Evolutionary conservation across 371 early-diverging fungal genomes (phyloP), one percentile per base, ranked within the genome.

Genomic region (Mortierella sp.): DNA sequence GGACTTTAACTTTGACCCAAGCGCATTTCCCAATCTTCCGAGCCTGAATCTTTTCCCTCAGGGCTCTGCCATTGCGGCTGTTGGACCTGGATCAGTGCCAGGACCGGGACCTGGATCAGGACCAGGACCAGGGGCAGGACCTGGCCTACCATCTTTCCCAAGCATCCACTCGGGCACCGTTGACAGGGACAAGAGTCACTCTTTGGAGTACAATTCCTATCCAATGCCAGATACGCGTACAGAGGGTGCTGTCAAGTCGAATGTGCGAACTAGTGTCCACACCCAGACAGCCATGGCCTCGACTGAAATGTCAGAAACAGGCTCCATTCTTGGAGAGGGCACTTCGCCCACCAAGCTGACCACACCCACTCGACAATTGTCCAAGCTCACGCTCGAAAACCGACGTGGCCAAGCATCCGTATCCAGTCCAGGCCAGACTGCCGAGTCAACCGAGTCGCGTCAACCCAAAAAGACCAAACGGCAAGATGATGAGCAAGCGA

Each of bases 11-110:
- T 77, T 77, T 23, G 79, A 77, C 63, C 72, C 79, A 15, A 68
- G 68, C 68, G 52, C 69, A 59, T 72, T 77, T 68, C 79, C 79
- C 62, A 77, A 77, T 60, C 66, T 77, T 5, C 79, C 79, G 50
- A 77, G 72, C 57, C 50, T 77, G 23, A 66, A 68, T 19, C 61
- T 77, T 1, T 77, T 77, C 60, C 53, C 67, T n/a, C n/a, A n/a
- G n/a, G n/a, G n/a, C n/a, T n/a, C n/a, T n/a, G n/a, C n/a, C n/a
- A n/a, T n/a, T n/a, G n/a, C n/a, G n/a, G n/a, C n/a, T n/a, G n/a
- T n/a, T n/a, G n/a, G n/a, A n/a, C n/a, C n/a, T n/a, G n/a, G n/a
- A n/a, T n/a, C n/a, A n/a, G n/a, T n/a, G n/a, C n/a, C n/a, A n/a
- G n/a, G n/a, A 12, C 61, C 67, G 21, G 37, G 37, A 37, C 37